phyloP scores from a whole-genome alignment of 805 yeast genomes.

The Ogataea neopini region DNA sequence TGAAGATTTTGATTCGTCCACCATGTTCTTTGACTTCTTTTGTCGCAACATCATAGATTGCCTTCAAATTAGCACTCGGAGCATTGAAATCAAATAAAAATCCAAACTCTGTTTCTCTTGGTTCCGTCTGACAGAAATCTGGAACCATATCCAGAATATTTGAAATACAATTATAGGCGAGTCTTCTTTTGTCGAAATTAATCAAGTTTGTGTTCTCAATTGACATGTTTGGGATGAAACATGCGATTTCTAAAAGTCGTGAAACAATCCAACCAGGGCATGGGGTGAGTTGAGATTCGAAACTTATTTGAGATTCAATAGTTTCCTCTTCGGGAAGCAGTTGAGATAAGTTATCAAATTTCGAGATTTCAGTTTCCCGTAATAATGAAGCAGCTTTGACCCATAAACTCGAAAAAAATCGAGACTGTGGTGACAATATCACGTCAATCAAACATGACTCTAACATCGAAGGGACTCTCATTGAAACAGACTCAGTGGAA shows the following conservation, averaged over 20 bases:
- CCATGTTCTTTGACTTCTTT: conserved; percentile 43
- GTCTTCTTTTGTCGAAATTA: conserved; percentile 84
- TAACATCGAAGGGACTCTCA: conserved; percentile 77
- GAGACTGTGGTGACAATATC: conserved; percentile 76
- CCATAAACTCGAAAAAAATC: conserved; percentile 73
- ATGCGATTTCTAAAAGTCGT: conserved; percentile 72
- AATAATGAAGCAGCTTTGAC: conserved; percentile 47
- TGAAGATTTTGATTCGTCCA: conserved; percentile 45
- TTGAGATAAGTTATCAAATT: conserved; percentile 23
- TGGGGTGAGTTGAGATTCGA: conserved; percentile 56
- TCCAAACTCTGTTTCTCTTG: conserved; percentile 46
- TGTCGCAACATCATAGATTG: conserved; percentile 43
- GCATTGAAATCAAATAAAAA: conserved; percentile 52
- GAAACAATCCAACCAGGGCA: conserved; percentile 92
- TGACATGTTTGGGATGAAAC: conserved; percentile 78
- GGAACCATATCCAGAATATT: conserved; percentile 50
- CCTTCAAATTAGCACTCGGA: conserved; percentile 35
- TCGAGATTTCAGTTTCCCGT: conserved; percentile 4
- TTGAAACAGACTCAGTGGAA: conserved; percentile 39
- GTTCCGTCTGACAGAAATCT: conserved; percentile 21
- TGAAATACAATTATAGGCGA: conserved; percentile 59
- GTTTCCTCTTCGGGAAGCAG: conserved; percentile 33
- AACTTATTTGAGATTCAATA: conserved; percentile 9
- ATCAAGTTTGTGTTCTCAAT: conserved; percentile 62
- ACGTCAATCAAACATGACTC: conserved; percentile 79